phyloP scores from a whole-genome alignment of 495 filamentous ascomycete genomes.

The Aspergillus avenaceus region DNA sequence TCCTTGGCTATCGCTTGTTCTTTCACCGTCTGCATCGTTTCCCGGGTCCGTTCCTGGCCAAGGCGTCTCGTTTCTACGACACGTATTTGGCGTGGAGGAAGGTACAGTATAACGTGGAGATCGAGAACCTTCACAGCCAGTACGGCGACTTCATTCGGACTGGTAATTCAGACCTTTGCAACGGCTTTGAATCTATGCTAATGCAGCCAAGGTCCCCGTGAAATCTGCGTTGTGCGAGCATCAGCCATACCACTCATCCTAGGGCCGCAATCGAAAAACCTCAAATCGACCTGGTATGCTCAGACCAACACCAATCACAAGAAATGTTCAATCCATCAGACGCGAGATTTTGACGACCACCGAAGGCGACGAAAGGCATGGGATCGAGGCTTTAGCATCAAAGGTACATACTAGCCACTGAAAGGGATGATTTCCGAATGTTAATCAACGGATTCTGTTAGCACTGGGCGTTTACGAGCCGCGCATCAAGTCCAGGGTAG shows the following conservation, averaged over 20 bases:
- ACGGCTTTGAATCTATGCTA: neutral
- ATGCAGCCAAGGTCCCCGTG: neutral
- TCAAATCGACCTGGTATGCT: neutral
- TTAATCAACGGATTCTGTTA: neutral
- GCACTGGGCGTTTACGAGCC: conserved; percentile 6
- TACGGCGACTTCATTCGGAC: neutral
- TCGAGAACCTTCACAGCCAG: neutral
- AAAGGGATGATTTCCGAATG: neutral
- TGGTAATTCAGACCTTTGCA: neutral
- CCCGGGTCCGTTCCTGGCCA: neutral
- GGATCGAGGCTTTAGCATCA: neutral
- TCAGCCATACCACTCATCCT: neutral
- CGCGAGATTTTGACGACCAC: neutral
- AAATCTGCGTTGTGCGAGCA: neutral
- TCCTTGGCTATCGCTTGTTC: neutral
- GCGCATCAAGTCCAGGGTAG: neutral
- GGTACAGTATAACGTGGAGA: neutral
- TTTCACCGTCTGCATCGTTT: neutral
- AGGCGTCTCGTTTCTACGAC: neutral
- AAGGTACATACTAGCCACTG: neutral
- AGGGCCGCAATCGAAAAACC: neutral
- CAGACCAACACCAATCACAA: neutral
- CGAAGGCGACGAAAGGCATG: neutral
- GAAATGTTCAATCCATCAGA: neutral
- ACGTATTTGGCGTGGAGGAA: neutral